Evolutionary conservation across 345 rosid species (phyloP).

Genomic region (Brassica napus): DNA sequence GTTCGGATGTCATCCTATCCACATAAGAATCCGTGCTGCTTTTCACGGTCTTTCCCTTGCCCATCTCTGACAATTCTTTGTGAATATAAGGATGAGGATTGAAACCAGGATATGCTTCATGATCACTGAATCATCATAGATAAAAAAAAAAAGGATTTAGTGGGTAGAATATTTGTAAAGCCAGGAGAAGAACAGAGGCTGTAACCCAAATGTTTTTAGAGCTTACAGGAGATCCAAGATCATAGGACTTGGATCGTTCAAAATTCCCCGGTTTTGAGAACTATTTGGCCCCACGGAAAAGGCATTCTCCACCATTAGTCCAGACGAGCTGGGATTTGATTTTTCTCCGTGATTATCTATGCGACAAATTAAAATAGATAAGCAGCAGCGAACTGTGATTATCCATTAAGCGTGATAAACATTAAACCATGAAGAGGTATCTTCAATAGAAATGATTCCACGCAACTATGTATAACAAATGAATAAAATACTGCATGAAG

Average conservation of each 20-base stretch:
- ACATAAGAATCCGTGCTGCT: conserved; percentile 35
- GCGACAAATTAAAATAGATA: conserved; percentile 28
- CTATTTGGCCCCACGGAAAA: conserved; percentile 19
- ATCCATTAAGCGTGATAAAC: not conserved
- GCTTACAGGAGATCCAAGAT: conserved; percentile 57
- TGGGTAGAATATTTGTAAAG: conserved; percentile 10
- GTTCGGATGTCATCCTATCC: conserved; percentile 34
- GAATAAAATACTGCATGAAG: not conserved
- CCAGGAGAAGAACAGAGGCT: conserved; percentile 11
- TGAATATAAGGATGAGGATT: conserved; percentile 58
- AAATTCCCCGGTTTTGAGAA: conserved; percentile 34
- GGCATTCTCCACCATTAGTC: not conserved
- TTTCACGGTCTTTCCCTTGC: conserved; percentile 35
- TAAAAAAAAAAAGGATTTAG: not conserved
- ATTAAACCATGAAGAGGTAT: conserved; percentile 15
- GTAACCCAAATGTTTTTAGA: not conserved
- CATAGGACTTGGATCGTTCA: conserved; percentile 31
- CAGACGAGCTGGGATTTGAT: conserved; percentile 32
- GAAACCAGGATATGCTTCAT: conserved; percentile 46
- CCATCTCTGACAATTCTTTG: conserved; percentile 52
- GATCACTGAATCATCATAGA: conserved; percentile 54
- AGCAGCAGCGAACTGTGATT: conserved; percentile 14
- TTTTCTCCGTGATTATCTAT: conserved; percentile 44
- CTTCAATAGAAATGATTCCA: conserved; percentile 8
- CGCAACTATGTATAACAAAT: not conserved